Evolutionary conservation across 345 rosid species (phyloP).

Genomic region (Murraya paniculata): DNA sequence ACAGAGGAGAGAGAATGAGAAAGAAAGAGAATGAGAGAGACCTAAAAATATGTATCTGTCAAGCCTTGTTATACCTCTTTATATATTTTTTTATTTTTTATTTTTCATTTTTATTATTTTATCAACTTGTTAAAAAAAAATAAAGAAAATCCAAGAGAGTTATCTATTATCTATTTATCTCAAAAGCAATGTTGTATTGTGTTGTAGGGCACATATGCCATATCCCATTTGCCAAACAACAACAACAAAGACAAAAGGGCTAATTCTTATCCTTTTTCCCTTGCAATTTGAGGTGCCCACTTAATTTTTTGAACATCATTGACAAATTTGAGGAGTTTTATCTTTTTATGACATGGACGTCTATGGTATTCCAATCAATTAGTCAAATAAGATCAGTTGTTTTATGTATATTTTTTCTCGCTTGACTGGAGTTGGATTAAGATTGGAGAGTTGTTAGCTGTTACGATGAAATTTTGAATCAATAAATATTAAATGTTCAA

Average conservation of each 20-base stretch:
- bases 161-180: not conserved
- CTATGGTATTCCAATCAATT: not conserved
- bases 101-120: not conserved
- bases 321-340: not conserved
- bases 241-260: not conserved
- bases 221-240: slow-evolving; percentile 13
- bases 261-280: slow-evolving; percentile 13
- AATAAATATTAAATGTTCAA: not conserved
- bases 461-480: not conserved
- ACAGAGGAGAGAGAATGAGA: slow-evolving; percentile 10
- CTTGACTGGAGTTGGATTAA: not conserved
- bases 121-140: not conserved
- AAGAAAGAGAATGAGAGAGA: slow-evolving; percentile 30
- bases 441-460: not conserved
- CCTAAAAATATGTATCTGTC: slow-evolving; percentile 32
- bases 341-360: not conserved
- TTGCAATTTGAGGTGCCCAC: not conserved
- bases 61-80: not conserved
- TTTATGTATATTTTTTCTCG: not conserved
- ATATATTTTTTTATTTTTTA: not conserved
- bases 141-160: not conserved
- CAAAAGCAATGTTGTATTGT: not conserved
- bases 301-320: not conserved
- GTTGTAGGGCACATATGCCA: slow-evolving; percentile 2
- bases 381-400: not conserved